Percentiles rank a stretch among this genome's conserved stretches.
These are phyloP conservation scores for Solanum clarkiae DNA, from an alignment of 257 asterid genomes.

Conservation along the genomic window DNA sequence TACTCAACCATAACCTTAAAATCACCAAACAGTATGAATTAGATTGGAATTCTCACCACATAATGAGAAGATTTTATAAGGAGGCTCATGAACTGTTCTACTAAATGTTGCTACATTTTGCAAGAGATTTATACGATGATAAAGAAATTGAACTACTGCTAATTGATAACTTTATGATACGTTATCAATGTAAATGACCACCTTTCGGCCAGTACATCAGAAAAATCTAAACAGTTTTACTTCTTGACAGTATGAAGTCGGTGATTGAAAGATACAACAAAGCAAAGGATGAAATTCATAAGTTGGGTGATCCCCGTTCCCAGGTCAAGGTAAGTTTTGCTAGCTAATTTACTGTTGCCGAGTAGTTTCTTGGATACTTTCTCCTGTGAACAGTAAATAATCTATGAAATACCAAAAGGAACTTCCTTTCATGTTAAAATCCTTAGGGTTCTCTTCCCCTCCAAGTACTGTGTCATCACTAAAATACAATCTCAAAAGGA, in stretches of 20 bases:
- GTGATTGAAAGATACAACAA: conserved; percentile 48
- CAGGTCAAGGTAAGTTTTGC: conserved; percentile 48
- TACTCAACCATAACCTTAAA: neutral
- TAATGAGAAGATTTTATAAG: neutral
- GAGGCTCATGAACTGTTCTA: neutral
- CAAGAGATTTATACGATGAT: neutral
- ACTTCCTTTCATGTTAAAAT: neutral
- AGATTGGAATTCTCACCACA: neutral
- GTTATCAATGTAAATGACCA: neutral
- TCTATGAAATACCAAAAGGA: neutral
- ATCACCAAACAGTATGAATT: neutral
- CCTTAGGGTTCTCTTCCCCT: neutral
- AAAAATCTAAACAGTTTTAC: neutral
- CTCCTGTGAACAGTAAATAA: neutral
- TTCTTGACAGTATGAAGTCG: conserved; percentile 47
- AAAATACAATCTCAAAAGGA: neutral
- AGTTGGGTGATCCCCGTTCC: conserved; percentile 39
- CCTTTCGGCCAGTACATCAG: neutral
- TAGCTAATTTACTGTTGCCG: neutral
- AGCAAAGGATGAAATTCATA: conserved; percentile 44
- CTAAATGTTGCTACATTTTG: neutral
- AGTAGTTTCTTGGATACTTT: neutral
- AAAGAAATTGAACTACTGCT: neutral
- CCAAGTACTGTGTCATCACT: neutral
- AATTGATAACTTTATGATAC: neutral